Evolutionary conservation across 306 rosid genomes (phyloP), one percentile per base, ranked within the genome.

Genomic region (Malus sylvestris): DNA sequence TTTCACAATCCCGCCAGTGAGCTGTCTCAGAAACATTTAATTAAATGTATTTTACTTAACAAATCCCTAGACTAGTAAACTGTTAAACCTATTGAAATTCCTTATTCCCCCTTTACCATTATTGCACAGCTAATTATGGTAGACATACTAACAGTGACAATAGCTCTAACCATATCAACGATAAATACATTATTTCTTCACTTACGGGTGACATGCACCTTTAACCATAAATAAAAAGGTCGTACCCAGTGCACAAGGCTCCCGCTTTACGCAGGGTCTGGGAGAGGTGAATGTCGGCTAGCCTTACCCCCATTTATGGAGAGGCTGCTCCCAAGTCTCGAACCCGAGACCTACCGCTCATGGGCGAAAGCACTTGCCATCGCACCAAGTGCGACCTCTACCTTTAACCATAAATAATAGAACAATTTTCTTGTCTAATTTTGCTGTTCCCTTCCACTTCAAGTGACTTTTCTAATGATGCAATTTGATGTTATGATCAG

Each of bases 401-500:
- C 20, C 73, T 29, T 19, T 15, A 18, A 11, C 29, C 55, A 70
- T 30, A 58, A 70, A 70, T 30, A 58, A 70, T 10, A 53, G 7
- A 71, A 30, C 49, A 29, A 10, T 57, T 59, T 63, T 22, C 46
- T 40, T 55, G 32, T 52, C 32, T n/a, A 52, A 40, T 76, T 61
- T 2, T 10, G 59, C 23, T 52, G 49, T 30, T 52, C 30, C 45
- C 10, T 33, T 68, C 22, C 23, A 29, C 22, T 22, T 12, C 40
- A 53, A 52, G 30, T 49, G 52, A 38, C 20, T 67, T 66, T 51
- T 68, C 73, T 32, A 68, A 59, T 22, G 81, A 80, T 66, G 44
- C 55, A 29, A 3, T 76, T 33, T 78, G 59, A n/a, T 57, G 60
- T 83, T 79, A 57, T 81, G 38, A 83, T 67, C 83, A 95, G 97